Conservation (phyloP, 805 yeast genomes). For the Candida anglica region DNA sequence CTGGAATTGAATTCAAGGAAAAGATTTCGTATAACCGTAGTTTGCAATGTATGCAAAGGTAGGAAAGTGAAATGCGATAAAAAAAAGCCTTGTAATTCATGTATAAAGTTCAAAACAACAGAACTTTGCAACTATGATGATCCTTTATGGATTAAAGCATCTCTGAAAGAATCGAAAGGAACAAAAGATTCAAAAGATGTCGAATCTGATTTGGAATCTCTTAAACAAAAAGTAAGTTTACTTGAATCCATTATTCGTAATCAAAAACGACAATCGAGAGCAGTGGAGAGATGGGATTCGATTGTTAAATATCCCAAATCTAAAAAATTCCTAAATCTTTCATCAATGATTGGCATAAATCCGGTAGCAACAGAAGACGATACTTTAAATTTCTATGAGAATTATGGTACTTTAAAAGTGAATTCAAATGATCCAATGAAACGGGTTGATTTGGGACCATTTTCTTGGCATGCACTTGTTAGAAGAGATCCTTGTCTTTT, state of each 20-base stretch:
- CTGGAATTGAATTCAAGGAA: conserved; percentile 1
- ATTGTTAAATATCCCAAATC: no score
- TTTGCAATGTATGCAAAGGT: conserved; percentile 2
- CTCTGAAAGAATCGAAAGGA: not conserved
- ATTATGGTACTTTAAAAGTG: not conserved
- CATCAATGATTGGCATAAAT: conserved; percentile 2
- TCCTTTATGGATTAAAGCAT: not conserved
- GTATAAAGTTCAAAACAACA: conserved; percentile 1
- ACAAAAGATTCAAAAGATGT: no score
- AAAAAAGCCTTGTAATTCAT: conserved; percentile 3
- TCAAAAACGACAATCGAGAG: no score
- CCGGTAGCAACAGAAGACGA: conserved; percentile 2
- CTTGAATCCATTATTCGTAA: no score
- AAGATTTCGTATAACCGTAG: conserved; percentile 1
- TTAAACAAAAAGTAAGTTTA: no score
- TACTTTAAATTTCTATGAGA: not conserved
- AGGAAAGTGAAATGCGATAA: conserved; percentile 5
- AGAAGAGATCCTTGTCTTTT: conserved; percentile 1
- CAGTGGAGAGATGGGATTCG: no score
- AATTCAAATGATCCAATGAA: not conserved
- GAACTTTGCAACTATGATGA: conserved; percentile 2
- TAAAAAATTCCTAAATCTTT: not conserved
- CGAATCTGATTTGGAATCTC: no score
- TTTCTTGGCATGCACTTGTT: conserved; percentile 1
- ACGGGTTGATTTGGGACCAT: conserved; percentile 1